Evolutionary conservation across 2,329 filamentous ascomycete species (phyloP).

Genomic region (Exophiala sp.): DNA sequence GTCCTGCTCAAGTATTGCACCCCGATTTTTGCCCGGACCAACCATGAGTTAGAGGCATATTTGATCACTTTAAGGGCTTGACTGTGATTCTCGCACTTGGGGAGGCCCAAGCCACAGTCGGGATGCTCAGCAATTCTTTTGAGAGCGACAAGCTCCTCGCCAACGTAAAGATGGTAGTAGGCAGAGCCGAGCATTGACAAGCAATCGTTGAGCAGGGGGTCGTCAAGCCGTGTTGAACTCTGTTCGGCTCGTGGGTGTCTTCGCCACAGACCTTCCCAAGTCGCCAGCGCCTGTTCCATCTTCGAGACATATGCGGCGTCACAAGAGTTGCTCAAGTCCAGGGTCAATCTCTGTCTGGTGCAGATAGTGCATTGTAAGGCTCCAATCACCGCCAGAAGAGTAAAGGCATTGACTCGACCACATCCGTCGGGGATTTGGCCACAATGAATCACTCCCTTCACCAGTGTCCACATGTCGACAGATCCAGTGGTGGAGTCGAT

Average conservation of each 20-base stretch:
- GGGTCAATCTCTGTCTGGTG: slow-evolving; percentile 1
- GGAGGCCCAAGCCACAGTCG: not conserved
- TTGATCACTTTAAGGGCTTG: slow-evolving; percentile 4
- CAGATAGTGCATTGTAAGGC: slow-evolving; percentile 3
- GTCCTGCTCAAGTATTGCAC: slow-evolving; percentile 7
- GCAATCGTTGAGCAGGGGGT: slow-evolving; percentile 11
- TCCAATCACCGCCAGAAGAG: slow-evolving; percentile 7
- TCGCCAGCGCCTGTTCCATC: slow-evolving; percentile 3
- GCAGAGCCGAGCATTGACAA: slow-evolving; percentile 10
- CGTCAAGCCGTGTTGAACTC: not conserved
- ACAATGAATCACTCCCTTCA: not conserved
- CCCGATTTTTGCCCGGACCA: slow-evolving; percentile 14
- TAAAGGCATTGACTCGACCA: slow-evolving; percentile 10
- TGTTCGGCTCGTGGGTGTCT: slow-evolving; percentile 9
- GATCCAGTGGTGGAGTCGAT: not conserved
- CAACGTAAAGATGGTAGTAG: slow-evolving; percentile 14
- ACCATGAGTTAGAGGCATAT: slow-evolving; percentile 12
- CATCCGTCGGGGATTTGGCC: slow-evolving; percentile 1
- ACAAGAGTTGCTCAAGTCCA: not conserved
- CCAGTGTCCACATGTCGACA: slow-evolving; percentile 8
- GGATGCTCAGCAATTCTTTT: slow-evolving; percentile 11
- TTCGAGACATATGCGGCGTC: not conserved
- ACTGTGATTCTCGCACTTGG: not conserved
- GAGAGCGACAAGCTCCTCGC: slow-evolving; percentile 3
- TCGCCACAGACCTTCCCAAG: slow-evolving; percentile 13